A percentile compares a stretch with the other conserved stretches of the same genome.
phyloP scores from a whole-genome alignment of 371 early-diverging fungal genomes.

The Mucor velutinosus region DNA sequence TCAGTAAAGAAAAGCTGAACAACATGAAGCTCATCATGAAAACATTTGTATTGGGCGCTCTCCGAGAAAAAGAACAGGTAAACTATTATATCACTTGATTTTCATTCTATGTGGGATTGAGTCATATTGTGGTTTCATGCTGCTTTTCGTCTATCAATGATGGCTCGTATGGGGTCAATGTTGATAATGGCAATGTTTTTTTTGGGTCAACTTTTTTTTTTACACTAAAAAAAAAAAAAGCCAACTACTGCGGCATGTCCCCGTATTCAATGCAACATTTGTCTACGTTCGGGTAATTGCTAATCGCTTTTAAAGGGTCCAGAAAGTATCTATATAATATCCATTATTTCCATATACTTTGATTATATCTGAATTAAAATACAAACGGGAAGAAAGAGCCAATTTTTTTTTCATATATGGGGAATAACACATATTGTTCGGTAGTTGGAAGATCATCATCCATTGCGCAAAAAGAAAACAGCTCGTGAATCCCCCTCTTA shows the following conservation, averaged over 20 bases:
- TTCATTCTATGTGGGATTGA: neutral
- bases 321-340: constrained; percentile 15
- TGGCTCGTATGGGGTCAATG: neutral
- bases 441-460: constrained; percentile 8
- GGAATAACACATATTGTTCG: constrained; percentile 2
- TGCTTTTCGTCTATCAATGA: neutral
- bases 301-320: constrained; percentile 31
- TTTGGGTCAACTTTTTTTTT: constrained; percentile 7
- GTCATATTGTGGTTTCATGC: constrained; percentile 9
- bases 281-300: constrained; percentile 40
- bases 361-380: constrained; percentile 5
- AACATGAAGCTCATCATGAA: constrained; percentile 52
- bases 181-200: constrained; percentile 8
- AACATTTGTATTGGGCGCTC: constrained; percentile 42
- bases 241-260: constrained; percentile 40
- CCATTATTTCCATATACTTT: constrained; percentile 10
- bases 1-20: constrained; percentile 34
- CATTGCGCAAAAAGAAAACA: neutral
- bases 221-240: constrained; percentile 10
- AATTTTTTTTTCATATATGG: neutral
- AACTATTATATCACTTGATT: constrained; percentile 21
- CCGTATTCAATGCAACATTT: constrained; percentile 21
- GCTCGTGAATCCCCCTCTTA: constrained; percentile 6
- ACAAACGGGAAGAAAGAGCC: constrained; percentile 1
- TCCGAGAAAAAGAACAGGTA: constrained; percentile 53